Base-by-base conservation (phyloP, 805 yeast genomes). In the Kodamaea kaohsiungensis region DNA sequence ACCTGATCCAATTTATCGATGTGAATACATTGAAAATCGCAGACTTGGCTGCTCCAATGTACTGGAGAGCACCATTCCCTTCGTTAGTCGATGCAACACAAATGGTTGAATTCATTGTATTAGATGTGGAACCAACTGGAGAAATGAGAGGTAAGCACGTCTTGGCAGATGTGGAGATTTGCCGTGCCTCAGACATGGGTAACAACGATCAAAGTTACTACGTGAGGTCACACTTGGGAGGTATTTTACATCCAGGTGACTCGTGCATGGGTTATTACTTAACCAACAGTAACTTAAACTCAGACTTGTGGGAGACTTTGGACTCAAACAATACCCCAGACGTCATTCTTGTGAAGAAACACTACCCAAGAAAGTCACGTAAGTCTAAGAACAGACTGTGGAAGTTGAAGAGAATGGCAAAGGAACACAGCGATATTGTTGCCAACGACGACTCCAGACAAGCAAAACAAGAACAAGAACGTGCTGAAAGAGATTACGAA, bases 361-460 rank as follows among this genome's bases (percentile, higher is more conserved):
- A 83, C 72, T 93, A 91, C 77, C 80, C 86, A 46, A 87, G 96
- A 79, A 88, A 87, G 76, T 78, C 84, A 47, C 84, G 82, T 76
- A 87, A 84, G 77, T 75, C 82, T 60, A 87, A 87, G 82, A 83
- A 86, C 79, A 86, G 93, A 81, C 79, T 79, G 71, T 90, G 96
- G 96, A 90, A 88, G 74, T 84, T 93, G 73, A 89, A 89, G 86
- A 88, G 98, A 81, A 92, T 93, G 97, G 98, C 98, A 39, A 89
- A 81, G 67, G 98, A 95, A 75, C 96, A 92, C 75, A 83, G 84
- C 61, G 98, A 92, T 63, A 85, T 90, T 60, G 91, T 86, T 46
- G 96, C 95, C 54, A 79, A 84, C 60, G 85, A 83, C 61, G 80
- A 76, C 59, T 71, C 79, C 15, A 87, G 91, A 75, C 87, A 84